Evolutionary conservation across 148 eudicot genomes (phyloP), one percentile per base, ranked within the genome.

Genomic region (Mesembryanthemum crystallinum): DNA sequence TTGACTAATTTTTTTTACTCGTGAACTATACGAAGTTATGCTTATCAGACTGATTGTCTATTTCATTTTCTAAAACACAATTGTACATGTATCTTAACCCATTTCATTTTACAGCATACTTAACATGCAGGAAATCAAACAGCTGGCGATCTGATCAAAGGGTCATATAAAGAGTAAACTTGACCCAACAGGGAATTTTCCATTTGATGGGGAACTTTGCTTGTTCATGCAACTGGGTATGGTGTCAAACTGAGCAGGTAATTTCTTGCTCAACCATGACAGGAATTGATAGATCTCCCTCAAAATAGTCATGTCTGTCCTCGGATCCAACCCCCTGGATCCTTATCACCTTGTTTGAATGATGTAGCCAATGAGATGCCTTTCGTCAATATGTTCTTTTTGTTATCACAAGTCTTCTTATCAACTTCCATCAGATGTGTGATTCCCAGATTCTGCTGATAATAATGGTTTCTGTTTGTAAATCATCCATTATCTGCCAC

Each of bases 231-330:
- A 92, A 68, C 52, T 69, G 20, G 88, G 95, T 23, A 89, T 71
- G 5, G 63, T 58, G 75, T 86, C 75, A 76, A 92, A 92, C 28
- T 79, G 24, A 4, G 93, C 92, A 29, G 96, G 96, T 67, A 93
- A 55, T 63, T 86, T 84, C 76, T 91, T 51, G n/a, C 84, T 35
- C 39, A 35, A 35, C 3, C 39, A 2, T 6, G 39, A 35, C 39
- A 35, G 6, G 39, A 3, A 35, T 35, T 35, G 39, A 35, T 35
- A 35, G 39, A 35, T 35, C 39, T 35, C 39, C 39, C 39, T 35
- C 4, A 6, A 35, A 3, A 35, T 35, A 35, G 39, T 3, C 39
- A 35, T 35, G 39, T 35, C 39, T 3, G 39, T 6, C 6, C 39
- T 35, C 39, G 6, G 39, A 35, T 35, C 39, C 39, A 35, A 35